Percentiles rank a stretch among this genome's conserved stretches.
Evolutionary conservation across 2,329 filamentous ascomycete species (phyloP).

Genomic region (Fusarium bactridioides): DNA sequence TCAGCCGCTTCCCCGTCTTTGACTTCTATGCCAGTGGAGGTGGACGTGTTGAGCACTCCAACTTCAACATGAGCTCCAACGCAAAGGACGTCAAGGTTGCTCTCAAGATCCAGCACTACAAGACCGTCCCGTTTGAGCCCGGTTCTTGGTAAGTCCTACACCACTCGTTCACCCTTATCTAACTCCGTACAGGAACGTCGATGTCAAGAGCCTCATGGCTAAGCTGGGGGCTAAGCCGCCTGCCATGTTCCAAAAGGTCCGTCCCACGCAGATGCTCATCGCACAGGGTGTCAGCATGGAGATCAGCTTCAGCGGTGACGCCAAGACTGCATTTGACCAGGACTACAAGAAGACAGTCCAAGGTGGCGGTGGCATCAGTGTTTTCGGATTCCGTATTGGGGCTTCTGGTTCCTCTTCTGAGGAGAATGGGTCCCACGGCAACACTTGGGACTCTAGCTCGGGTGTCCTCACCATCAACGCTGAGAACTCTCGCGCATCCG

Average conservation of each 20-base stretch:
- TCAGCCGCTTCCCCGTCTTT: neutral
- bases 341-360: neutral
- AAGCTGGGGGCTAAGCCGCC: neutral
- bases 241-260: neutral
- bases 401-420: neutral
- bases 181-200: neutral
- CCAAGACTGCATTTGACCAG: neutral
- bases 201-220: neutral
- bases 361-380: neutral
- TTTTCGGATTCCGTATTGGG: neutral
- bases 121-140: neutral
- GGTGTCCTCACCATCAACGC: neutral
- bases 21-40: neutral
- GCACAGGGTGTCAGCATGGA: neutral
- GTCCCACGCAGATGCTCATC: neutral
- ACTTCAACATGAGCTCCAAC: neutral
- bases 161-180: fast-evolving
- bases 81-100: neutral
- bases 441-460: neutral
- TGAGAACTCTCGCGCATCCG: neutral
- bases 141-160: neutral
- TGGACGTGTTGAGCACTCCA: neutral
- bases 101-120: neutral
- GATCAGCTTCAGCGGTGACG: neutral
- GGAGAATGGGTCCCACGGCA: neutral